Conservation (phyloP, 2,329 filamentous ascomycete species). For the Metarhizium brunneum region DNA sequence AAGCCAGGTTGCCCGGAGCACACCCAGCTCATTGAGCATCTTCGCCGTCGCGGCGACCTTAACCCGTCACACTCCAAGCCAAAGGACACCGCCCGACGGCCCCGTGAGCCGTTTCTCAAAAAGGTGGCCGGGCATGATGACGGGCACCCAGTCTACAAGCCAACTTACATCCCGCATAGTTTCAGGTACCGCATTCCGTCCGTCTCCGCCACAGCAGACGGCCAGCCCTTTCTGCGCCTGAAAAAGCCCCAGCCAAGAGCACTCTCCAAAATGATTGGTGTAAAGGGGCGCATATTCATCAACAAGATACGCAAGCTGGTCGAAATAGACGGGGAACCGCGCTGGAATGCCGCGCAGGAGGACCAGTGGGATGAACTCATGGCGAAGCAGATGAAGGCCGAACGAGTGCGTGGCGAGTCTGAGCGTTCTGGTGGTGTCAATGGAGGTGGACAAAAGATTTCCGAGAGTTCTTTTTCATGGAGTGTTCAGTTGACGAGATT, state of each 20-base stretch:
- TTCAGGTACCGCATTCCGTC: constrained; percentile 40
- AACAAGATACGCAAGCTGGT: constrained; percentile 27
- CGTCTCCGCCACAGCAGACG: constrained; percentile 41
- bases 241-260: constrained; percentile 53
- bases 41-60: constrained; percentile 20
- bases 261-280: constrained; percentile 49
- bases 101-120: constrained; percentile 21
- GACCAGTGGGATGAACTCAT: constrained; percentile 41
- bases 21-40: constrained; percentile 29
- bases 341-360: constrained; percentile 24
- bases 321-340: constrained; percentile 28
- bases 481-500: constrained; percentile 19
- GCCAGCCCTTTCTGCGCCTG: constrained; percentile 56
- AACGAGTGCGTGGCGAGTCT: not conserved
- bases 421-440: not conserved
- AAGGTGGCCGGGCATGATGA: constrained; percentile 24
- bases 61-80: constrained; percentile 8
- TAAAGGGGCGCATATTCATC: constrained; percentile 37
- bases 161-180: constrained; percentile 29
- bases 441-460: constrained; percentile 2
- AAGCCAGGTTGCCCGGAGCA: constrained; percentile 29
- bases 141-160: constrained; percentile 35
- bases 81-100: constrained; percentile 8
- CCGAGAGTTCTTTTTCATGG: constrained; percentile 17
- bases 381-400: constrained; percentile 12